Evolutionary conservation across 2,329 filamentous ascomycete species (phyloP).

Genomic region (Ilyonectria mors-panacis): DNA sequence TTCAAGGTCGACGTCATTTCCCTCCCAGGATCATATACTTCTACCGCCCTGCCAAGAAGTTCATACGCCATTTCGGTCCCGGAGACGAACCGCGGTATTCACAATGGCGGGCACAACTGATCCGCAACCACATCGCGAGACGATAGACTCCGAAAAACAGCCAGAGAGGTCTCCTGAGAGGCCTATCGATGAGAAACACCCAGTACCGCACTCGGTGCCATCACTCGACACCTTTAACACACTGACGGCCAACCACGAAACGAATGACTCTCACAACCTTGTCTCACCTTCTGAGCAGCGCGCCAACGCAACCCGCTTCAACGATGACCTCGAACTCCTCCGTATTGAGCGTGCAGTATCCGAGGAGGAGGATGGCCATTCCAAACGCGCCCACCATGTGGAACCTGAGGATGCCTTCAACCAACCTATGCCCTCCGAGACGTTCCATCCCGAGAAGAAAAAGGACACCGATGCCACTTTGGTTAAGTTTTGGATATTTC

Average conservation of each 20-base stretch:
- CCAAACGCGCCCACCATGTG: slow-evolving; percentile 51
- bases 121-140: slow-evolving; percentile 37
- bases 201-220: slow-evolving; percentile 41
- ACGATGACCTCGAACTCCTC: slow-evolving; percentile 65
- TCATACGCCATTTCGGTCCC: slow-evolving; percentile 1
- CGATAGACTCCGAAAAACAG: slow-evolving; percentile 26
- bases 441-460: slow-evolving; percentile 45
- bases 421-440: slow-evolving; percentile 47
- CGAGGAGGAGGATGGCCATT: slow-evolving; percentile 55
- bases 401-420: slow-evolving; percentile 65
- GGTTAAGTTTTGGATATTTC: slow-evolving; percentile 60
- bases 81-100: slow-evolving; percentile 19
- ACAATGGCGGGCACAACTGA: slow-evolving; percentile 39
- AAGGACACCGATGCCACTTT: slow-evolving; percentile 53
- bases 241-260: slow-evolving; percentile 42
- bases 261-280: slow-evolving; percentile 38
- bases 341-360: slow-evolving; percentile 64
- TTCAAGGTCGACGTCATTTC: slow-evolving; percentile 3
- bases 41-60: not conserved
- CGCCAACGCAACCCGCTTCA: slow-evolving; percentile 56
- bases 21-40: not conserved
- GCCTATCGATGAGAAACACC: slow-evolving; percentile 42
- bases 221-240: slow-evolving; percentile 52
- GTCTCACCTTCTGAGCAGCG: slow-evolving; percentile 49
- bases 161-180: slow-evolving; percentile 26